Conservation (phyloP, 352 stramenopile species). For the Phytophthora colocasiae region DNA sequence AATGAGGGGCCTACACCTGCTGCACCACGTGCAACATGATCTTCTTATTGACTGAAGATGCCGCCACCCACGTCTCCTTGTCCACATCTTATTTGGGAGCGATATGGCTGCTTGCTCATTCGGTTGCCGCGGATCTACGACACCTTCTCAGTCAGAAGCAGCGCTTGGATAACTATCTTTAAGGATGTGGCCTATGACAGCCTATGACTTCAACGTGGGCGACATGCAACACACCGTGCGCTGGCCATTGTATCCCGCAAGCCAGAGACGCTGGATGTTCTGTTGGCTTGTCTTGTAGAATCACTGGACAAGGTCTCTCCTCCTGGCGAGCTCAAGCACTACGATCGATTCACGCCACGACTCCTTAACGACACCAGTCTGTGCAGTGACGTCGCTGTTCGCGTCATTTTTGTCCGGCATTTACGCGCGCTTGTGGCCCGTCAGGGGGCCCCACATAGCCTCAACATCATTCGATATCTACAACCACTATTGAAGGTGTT, state of each 20-base stretch:
- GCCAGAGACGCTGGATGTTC: constrained; percentile 54
- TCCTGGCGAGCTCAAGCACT: constrained; percentile 58
- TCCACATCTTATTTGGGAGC: too few species aligned
- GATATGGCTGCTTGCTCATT: too few species aligned
- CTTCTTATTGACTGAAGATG: constrained; percentile 55
- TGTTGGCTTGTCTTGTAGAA: constrained; percentile 66
- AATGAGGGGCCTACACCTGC: constrained; percentile 68
- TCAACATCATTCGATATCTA: constrained; percentile 78
- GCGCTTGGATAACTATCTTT: too few species aligned
- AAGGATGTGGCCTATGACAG: too few species aligned
- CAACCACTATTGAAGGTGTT: constrained; percentile 84
- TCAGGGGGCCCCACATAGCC: constrained; percentile 70
- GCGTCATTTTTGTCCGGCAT: constrained; percentile 61
- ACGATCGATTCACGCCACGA: constrained; percentile 72
- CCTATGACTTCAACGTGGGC: too few species aligned
- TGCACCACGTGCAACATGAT: constrained; percentile 61
- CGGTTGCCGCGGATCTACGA: too few species aligned
- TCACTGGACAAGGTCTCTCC: constrained; percentile 71
- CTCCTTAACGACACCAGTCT: constrained; percentile 75
- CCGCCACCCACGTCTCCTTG: constrained; percentile 62
- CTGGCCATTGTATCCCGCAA: constrained; percentile 66
- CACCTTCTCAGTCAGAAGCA: too few species aligned
- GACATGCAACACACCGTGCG: too few species aligned
- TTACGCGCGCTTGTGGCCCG: constrained; percentile 53
- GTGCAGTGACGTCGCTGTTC: constrained; percentile 60